A percentile compares a stretch with the other conserved stretches of the same genome.
phyloP scores from a whole-genome alignment of 495 filamentous ascomycete species.

The Hypoxylon cercidicola region DNA sequence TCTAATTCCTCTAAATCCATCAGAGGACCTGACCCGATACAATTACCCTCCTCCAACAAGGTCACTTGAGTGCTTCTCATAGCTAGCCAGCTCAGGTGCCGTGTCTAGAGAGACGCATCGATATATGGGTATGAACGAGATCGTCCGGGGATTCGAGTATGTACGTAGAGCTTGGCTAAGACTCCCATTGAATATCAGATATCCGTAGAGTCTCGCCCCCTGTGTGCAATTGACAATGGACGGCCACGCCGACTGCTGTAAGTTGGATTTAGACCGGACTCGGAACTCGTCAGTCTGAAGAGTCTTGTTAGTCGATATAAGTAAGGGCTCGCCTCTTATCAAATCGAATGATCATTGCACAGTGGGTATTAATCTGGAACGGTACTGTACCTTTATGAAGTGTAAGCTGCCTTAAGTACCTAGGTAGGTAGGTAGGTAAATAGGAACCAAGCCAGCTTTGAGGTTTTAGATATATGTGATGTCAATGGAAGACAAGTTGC shows the following conservation, averaged over 20 bases:
- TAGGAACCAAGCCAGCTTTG: slow-evolving; percentile 2
- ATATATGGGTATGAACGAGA: slow-evolving; percentile 42
- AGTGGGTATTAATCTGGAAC: slow-evolving; percentile 30
- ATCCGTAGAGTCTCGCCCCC: slow-evolving; percentile 15
- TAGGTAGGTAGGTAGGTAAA: too few relatives aligned
- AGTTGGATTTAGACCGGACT: slow-evolving; percentile 10
- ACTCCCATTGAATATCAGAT: slow-evolving; percentile 45
- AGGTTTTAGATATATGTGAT: slow-evolving; percentile 1
- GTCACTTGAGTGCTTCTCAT: slow-evolving; percentile 43
- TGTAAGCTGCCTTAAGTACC: slow-evolving; percentile 15
- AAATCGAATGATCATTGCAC: slow-evolving; percentile 44
- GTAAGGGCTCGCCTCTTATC: slow-evolving; percentile 29
- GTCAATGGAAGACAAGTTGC: slow-evolving; percentile 1
- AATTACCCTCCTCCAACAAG: slow-evolving; percentile 42
- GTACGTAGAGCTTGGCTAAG: slow-evolving; percentile 35
- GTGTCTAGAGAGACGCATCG: slow-evolving; percentile 41
- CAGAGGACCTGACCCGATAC: slow-evolving; percentile 26
- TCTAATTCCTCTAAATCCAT: slow-evolving; percentile 41
- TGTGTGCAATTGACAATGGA: slow-evolving; percentile 25
- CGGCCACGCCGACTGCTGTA: slow-evolving; percentile 19
- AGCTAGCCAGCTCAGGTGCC: slow-evolving; percentile 38
- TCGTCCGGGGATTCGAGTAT: slow-evolving; percentile 41
- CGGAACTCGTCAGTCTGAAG: slow-evolving; percentile 14
- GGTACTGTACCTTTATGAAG: slow-evolving; percentile 36
- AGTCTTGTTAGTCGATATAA: slow-evolving; percentile 33